These are phyloP conservation scores for Calophaca sinica DNA, from an alignment of 306 rosid genomes.

Conservation along the genomic window DNA sequence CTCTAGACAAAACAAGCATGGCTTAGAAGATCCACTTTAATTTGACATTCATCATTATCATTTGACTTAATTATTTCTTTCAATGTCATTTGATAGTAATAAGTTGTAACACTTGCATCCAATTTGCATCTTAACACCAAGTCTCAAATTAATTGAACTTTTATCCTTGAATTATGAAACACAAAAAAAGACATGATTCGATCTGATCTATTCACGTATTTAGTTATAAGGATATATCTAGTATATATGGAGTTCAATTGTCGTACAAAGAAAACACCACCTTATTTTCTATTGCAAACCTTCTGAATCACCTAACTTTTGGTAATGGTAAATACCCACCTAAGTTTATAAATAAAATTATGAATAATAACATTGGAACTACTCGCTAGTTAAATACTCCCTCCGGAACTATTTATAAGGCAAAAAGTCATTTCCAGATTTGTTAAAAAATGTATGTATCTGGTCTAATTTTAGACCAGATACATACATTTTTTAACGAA, in stretches of 20 bases:
- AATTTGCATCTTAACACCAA: background rate
- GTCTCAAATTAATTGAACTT: background rate
- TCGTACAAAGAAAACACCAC: background rate
- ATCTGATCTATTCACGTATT: no score
- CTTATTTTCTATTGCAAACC: slow-evolving; percentile 4
- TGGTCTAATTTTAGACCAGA: no score
- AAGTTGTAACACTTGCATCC: background rate
- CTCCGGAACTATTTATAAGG: no score
- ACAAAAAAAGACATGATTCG: no score
- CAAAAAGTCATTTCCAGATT: no score
- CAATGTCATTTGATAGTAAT: background rate
- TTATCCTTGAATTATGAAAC: no score
- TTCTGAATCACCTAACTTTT: background rate
- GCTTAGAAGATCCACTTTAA: slow-evolving; percentile 35
- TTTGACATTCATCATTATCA: slow-evolving; percentile 34
- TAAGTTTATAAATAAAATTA: no score
- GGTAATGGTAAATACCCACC: background rate
- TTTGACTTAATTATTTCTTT: slow-evolving; percentile 32
- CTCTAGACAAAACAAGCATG: slow-evolving; percentile 39
- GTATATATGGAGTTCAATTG: no score
- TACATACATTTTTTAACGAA: no score
- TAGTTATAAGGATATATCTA: no score
- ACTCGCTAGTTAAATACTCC: background rate
- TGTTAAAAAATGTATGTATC: no score
- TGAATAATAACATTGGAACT: background rate